phyloP scores from a whole-genome alignment of 768 basidiomycete genomes.

The Amanita brunnescens region DNA sequence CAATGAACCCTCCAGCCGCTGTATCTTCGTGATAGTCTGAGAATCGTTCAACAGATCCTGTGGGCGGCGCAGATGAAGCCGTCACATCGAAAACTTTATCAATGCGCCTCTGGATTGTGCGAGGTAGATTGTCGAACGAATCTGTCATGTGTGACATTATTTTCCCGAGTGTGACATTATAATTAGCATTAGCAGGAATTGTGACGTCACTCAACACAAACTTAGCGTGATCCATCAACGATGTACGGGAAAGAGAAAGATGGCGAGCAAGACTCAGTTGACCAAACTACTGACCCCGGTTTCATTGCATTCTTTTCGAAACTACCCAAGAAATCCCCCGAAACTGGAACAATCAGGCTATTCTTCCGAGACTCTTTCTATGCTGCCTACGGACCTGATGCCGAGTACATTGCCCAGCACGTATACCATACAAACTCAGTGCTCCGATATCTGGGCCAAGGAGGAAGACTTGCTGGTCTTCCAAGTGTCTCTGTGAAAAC shows the following conservation, averaged over 20 bases:
- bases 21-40: neutral
- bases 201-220: no score
- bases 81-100: constrained; percentile 42
- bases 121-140: constrained; percentile 33
- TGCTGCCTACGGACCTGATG: constrained; percentile 84
- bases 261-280: constrained; percentile 18
- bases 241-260: constrained; percentile 66
- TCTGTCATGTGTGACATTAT: no score
- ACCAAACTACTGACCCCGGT: constrained; percentile 64
- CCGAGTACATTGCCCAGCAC: constrained; percentile 76
- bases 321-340: constrained; percentile 59
- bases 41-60: neutral
- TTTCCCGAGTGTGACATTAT: no score
- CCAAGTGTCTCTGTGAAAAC: constrained; percentile 72
- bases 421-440: constrained; percentile 86
- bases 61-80: constrained; percentile 6
- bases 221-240: no score
- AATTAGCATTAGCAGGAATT: no score
- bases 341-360: constrained; percentile 76
- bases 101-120: constrained; percentile 33
- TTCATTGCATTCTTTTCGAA: constrained; percentile 66
- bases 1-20: constrained; percentile 28
- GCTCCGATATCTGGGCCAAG: constrained; percentile 79
- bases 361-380: constrained; percentile 84
- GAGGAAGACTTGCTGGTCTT: constrained; percentile 49